Evolutionary conservation across 441 rosid genomes (phyloP), one percentile per base, ranked within the genome.

Genomic region (Populus hybrid): DNA sequence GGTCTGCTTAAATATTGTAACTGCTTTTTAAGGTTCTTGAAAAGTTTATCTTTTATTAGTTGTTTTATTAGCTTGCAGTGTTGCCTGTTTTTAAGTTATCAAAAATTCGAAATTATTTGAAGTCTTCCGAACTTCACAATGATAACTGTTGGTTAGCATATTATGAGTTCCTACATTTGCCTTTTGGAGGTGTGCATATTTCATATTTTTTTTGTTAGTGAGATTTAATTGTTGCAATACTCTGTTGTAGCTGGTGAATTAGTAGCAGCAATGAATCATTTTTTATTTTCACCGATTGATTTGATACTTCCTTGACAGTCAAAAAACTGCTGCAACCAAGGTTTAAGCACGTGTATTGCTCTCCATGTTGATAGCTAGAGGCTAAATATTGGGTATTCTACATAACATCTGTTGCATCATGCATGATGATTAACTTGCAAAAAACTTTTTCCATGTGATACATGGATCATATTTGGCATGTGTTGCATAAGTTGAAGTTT

Each of bases 1-100:
- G 65, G 96, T 90, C 74, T 69, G 5, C 75, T 77, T 66, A 46
- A 64, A n/a, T 78, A 46, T 76, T 69, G 50, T 42, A 38, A 9
- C 23, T 18, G 71, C 34, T 61, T 32, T 24, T 16, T n/a, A 9
- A 61, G 67, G 67, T 74, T 36, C 24, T 70, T 65, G 61, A 57
- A 46, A 78, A 19, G 11, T 14, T 76, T 73, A 9, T n/a, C 69
- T 66, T 70, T 59, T 21, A 36, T 64, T 57, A 5, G 30, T 4
- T 28, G 63, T 3, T 38, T 53, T 63, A 9, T 32, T 46, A 24
- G 35, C 9, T 23, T 65, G 6, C 30, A 65, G 69, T 24, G 1
- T 65, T 26, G 67, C 42, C 32, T 32, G n/a, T 28, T 18, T 38
- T 38, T 40, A 18, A 21, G 28, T 40, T 28, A 24, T 66, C 14